Evolutionary conservation across 192 early-diverging fungal genomes (phyloP), one percentile per base, ranked within the genome.

Genomic region (Backusella tuberculispora): DNA sequence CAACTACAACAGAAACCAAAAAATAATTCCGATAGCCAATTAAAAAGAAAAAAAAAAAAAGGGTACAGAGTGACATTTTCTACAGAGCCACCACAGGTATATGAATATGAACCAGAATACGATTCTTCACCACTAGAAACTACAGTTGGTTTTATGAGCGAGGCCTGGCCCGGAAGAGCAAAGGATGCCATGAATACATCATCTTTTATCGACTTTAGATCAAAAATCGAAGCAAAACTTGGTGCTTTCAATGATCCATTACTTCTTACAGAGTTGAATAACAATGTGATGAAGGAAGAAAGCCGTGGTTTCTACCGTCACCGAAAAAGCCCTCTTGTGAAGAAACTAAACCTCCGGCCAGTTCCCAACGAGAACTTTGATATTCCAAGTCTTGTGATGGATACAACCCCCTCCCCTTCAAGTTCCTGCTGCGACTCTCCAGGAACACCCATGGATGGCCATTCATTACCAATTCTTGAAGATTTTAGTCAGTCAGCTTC

Each of bases 21-120:
- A 13, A 67, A 41, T 26, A 38, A 38, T 19, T 10, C 37, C 9
- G 17, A 41, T 42, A 67, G 19, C 19, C 40, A 38, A 72, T 14
- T 53, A 53, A 41, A 65, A 63, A 19, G 43, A 44, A 34, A 7
- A 19, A 56, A 63, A 24, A 63, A 13, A 73, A 56, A 13, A 26
- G 42, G 41, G 24, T 42, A 41, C 3, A 26, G 46, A 41, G 48
- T 72, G 46, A 72, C 45, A 10, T 72, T 72, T 41, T 63, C 71
- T 13, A 53, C 37, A 4, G 71, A 72, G 15, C 56, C 72, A 38
- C 72, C 72, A 24, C 43, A 19, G 17, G 43, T 73, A 1, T 63
- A 65, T 10, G 72, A 73, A 46, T 73, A 73, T 46, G 72, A 73
- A 14, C 24, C 72, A 40, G 72, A 73, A 46, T 63, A 63, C 1